Evolutionary conservation across 306 rosid genomes (phyloP).

Genomic region (Citrullus amarus): DNA sequence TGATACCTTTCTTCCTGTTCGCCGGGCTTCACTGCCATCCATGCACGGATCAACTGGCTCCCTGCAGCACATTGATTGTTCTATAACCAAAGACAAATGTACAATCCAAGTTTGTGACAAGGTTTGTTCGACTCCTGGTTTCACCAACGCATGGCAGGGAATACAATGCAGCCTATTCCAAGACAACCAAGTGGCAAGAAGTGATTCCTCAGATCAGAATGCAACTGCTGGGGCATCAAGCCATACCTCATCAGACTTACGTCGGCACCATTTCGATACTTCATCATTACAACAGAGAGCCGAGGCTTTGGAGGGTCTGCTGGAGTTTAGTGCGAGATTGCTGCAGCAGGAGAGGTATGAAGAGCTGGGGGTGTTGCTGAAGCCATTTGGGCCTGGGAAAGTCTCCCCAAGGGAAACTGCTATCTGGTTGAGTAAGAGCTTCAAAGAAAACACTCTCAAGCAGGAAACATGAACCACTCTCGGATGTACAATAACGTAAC

Average conservation of each 20-base stretch:
- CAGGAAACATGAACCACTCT: slow-evolving; percentile 30
- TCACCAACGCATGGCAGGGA: slow-evolving; percentile 52
- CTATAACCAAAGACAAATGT: slow-evolving; percentile 87
- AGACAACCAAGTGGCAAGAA: slow-evolving; percentile 33
- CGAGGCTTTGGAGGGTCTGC: slow-evolving; percentile 97
- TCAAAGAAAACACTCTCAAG: slow-evolving; percentile 57
- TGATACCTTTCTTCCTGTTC: slow-evolving; percentile 34
- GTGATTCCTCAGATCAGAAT: slow-evolving; percentile 70
- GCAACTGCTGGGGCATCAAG: slow-evolving; percentile 96
- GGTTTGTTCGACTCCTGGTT: slow-evolving; percentile 34
- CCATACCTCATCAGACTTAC: slow-evolving; percentile 60
- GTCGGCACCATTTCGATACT: slow-evolving; percentile 56
- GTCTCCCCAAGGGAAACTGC: slow-evolving; percentile 99
- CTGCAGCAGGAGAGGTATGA: slow-evolving; percentile 79
- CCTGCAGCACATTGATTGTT: slow-evolving; percentile 32
- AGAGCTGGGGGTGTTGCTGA: slow-evolving; percentile 89
- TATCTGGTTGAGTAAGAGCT: slow-evolving; percentile 94
- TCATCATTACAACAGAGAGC: slow-evolving; percentile 78
- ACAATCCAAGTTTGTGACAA: slow-evolving; percentile 49
- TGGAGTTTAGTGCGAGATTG: slow-evolving; percentile 92
- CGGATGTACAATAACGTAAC: slow-evolving; percentile 17
- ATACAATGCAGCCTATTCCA: slow-evolving; percentile 42
- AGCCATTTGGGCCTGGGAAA: slow-evolving; percentile 93
- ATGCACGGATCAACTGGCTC: slow-evolving; percentile 49
- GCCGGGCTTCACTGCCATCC: slow-evolving; percentile 29